These are phyloP conservation scores for Casuarina equisetifolia DNA, from an alignment of 306 rosid genomes.

Conservation along the genomic window DNA sequence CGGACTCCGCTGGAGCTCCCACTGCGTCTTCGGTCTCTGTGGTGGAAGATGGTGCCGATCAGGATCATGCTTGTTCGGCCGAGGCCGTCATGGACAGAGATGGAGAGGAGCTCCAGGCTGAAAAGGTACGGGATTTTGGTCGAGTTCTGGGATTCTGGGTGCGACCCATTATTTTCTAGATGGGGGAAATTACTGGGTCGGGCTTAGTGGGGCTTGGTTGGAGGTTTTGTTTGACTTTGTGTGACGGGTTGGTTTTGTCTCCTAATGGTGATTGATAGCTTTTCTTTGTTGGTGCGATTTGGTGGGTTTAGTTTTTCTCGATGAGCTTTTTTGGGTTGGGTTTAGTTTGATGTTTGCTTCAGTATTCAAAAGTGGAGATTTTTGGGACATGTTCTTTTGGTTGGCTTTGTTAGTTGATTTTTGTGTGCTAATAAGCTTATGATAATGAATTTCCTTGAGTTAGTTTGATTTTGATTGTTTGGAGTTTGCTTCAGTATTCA, in stretches of 20 bases:
- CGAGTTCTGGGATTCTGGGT: neutral
- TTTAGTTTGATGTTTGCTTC: neutral
- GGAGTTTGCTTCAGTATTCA: too few relatives aligned
- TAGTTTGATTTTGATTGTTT: slow-evolving; percentile 5
- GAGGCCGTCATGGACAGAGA: slow-evolving; percentile 26
- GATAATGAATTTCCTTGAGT: neutral
- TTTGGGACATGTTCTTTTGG: neutral
- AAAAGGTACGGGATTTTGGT: slow-evolving; percentile 27
- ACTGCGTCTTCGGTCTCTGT: slow-evolving; percentile 4
- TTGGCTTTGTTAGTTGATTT: neutral
- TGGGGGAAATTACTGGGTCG: slow-evolving; percentile 11
- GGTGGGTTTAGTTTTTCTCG: slow-evolving; percentile 1
- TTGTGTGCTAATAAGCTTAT: neutral
- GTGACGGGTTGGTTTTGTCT: slow-evolving; percentile 7
- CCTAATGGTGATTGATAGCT: neutral
- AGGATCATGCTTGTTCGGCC: slow-evolving; percentile 31
- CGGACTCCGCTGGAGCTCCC: slow-evolving; percentile 22
- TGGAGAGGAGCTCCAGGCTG: slow-evolving; percentile 34
- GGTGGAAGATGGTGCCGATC: slow-evolving; percentile 17
- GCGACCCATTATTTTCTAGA: slow-evolving; percentile 17
- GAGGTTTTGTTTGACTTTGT: slow-evolving; percentile 29
- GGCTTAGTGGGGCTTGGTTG: slow-evolving; percentile 9
- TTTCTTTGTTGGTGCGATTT: neutral
- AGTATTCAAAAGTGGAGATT: slow-evolving; percentile 1
- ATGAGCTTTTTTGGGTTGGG: slow-evolving; percentile 2